Evolutionary conservation across 805 yeast species (phyloP).

Genomic region (Candida nitratophila): DNA sequence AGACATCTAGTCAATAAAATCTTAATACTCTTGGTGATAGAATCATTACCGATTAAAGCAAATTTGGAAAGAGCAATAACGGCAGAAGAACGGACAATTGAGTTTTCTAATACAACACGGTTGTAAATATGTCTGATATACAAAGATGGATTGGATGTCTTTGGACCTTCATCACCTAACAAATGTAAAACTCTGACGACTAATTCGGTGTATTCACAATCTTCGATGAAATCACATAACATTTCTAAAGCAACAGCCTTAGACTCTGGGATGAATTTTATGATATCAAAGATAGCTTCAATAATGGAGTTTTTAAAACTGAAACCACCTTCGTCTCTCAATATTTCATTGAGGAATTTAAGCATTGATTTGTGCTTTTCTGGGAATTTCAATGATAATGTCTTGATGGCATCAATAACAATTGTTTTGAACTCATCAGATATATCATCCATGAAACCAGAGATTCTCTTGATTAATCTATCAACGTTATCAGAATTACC

Average conservation of each 20-base stretch:
- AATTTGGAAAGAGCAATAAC: conserved; percentile 88
- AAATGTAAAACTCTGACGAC: conserved; percentile 88
- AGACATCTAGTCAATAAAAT: conserved; percentile 77
- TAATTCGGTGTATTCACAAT: conserved; percentile 92
- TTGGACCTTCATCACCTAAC: conserved; percentile 92
- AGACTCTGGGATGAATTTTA: conserved; percentile 78
- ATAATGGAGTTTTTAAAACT: conserved; percentile 80
- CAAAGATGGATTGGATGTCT: conserved; percentile 74
- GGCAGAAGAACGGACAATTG: conserved; percentile 93
- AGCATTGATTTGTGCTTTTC: conserved; percentile 79
- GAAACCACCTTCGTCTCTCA: conserved; percentile 88
- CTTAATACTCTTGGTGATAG: conserved; percentile 59
- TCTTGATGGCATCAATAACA: conserved; percentile 90
- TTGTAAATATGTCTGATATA: conserved; percentile 95
- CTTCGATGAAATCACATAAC: conserved; percentile 95
- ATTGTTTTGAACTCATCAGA: conserved; percentile 93
- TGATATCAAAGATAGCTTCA: conserved; percentile 88
- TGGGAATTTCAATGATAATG: conserved; percentile 90
- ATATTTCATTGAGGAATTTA: conserved; percentile 69
- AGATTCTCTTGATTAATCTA: conserved; percentile 78
- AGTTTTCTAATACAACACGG: conserved; percentile 92
- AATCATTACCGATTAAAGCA: conserved; percentile 68
- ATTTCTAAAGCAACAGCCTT: conserved; percentile 78
- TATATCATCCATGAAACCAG: conserved; percentile 85
- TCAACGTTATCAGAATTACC: conserved; percentile 89